Percentiles rank a stretch among this genome's conserved stretches.
Conservation (phyloP, 306 rosid species). For the Prunus mume region DNA sequence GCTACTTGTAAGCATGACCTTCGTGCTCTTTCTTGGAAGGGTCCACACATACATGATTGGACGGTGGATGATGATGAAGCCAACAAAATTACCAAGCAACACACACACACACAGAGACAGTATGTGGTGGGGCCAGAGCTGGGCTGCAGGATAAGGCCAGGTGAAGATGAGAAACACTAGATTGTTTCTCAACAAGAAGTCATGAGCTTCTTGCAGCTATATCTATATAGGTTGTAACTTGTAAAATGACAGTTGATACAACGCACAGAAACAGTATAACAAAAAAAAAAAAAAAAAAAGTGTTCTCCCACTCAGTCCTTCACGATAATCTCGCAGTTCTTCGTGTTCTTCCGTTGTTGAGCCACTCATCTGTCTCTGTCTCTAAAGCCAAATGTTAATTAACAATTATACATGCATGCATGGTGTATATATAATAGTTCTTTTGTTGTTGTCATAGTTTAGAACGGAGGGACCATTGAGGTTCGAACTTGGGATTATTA, state of each 20-base stretch:
- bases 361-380: slow-evolving; percentile 8
- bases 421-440: no score
- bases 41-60: not conserved
- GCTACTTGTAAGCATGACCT: not conserved
- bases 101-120: not conserved
- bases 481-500: no score
- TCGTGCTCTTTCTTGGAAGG: not conserved
- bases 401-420: not conserved
- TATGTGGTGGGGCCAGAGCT: slow-evolving; percentile 11
- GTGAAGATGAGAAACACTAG: slow-evolving; percentile 26
- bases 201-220: slow-evolving; percentile 60
- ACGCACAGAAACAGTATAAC: not conserved
- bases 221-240: slow-evolving; percentile 17
- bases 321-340: slow-evolving; percentile 67
- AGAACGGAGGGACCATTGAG: no score
- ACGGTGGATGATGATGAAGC: slow-evolving; percentile 15
- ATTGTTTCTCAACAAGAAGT: slow-evolving; percentile 24
- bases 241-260: slow-evolving; percentile 39
- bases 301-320: slow-evolving; percentile 27
- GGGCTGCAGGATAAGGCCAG: slow-evolving; percentile 21
- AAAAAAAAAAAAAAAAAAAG: not conserved
- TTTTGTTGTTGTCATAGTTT: no score
- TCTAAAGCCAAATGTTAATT: not conserved
- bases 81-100: no score
- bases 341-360: slow-evolving; percentile 31